Evolutionary conservation across 2,329 filamentous ascomycete species (phyloP), one percentile per base, ranked within the genome.

Genomic region (Monosporascus sp.): DNA sequence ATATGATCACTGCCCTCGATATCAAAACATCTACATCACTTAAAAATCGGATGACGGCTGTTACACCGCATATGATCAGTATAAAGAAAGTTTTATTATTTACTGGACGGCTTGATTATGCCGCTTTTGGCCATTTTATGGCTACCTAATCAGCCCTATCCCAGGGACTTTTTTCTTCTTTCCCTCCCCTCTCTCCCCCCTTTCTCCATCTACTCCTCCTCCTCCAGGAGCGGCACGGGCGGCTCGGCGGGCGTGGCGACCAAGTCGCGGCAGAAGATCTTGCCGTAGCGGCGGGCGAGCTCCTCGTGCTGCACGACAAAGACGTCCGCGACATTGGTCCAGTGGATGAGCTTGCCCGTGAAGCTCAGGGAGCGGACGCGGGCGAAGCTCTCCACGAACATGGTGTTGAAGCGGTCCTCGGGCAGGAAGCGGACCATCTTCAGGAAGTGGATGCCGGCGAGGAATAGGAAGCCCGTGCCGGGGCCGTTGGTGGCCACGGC

Each of bases 381-480:
- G 3, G 94, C 93, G 87, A 92, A 97, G 20, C 89, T 94, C 76
- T 99, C 94, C 27, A 97, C 82, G 68, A 94, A 99, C 15, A 97
- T 76, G 9, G 88, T 86, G 57, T 84, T 82, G 74, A 93, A 86
- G 58, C 79, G 80, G 27, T 77, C 72, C 20, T 74, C 67, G 0
- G 77, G 77, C 25, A 74, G 72, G 6, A 76, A 9, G 50, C 61
- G 72, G 36, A 76, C 60, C 11, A 82, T 55, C 62, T 78, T 81
- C 48, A 83, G 62, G 0, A 74, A 1, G 39, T 79, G 74, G 0
- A 76, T 79, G 0, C 74, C 73, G 2, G 82, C 50, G 2, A 77
- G 79, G 48, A 96, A 77, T 37, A 96, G 86, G 56, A 96, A 90
- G 1, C 87, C 90, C 0, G 90, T 96, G 0, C 88, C 93, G 0